Conservation (phyloP, 495 filamentous ascomycete genomes). For the Penicillium subrubescens region DNA sequence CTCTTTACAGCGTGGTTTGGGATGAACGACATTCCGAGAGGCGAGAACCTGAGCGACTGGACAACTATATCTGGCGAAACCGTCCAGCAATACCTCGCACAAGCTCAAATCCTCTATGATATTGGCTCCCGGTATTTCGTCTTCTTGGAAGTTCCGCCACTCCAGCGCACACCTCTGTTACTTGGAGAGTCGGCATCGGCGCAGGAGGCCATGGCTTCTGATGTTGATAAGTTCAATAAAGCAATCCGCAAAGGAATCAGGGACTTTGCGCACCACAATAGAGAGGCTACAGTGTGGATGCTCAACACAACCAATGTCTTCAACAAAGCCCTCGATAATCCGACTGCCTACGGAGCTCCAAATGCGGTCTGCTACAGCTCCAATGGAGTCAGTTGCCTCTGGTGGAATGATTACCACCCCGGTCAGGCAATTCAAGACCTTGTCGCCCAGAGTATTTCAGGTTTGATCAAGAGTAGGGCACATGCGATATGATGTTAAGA, state of each 20-base stretch:
- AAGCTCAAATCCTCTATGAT: not conserved
- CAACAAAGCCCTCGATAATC: not conserved
- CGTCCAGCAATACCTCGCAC: not conserved
- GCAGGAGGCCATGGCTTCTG: not conserved
- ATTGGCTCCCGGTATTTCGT: not conserved
- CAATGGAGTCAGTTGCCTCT: not conserved
- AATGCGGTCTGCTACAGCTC: not conserved
- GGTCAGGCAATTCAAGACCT: not conserved
- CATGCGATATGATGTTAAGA: not conserved
- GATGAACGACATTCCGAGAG: not conserved
- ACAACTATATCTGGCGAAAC: not conserved
- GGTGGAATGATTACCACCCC: not conserved
- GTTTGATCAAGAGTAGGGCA: not conserved
- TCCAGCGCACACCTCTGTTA: not conserved
- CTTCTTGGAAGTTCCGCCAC: not conserved
- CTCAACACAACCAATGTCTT: not conserved
- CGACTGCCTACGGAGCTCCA: not conserved
- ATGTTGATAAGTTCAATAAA: not conserved
- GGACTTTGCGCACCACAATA: not conserved
- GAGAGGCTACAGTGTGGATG: not conserved
- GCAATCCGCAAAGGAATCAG: not conserved
- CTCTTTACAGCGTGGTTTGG: not conserved
- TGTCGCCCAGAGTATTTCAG: not conserved
- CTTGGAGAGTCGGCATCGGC: not conserved
- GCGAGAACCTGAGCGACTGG: not conserved